Evolutionary conservation across 83 land plant species (phyloP).

Genomic region (Thuja plicata): DNA sequence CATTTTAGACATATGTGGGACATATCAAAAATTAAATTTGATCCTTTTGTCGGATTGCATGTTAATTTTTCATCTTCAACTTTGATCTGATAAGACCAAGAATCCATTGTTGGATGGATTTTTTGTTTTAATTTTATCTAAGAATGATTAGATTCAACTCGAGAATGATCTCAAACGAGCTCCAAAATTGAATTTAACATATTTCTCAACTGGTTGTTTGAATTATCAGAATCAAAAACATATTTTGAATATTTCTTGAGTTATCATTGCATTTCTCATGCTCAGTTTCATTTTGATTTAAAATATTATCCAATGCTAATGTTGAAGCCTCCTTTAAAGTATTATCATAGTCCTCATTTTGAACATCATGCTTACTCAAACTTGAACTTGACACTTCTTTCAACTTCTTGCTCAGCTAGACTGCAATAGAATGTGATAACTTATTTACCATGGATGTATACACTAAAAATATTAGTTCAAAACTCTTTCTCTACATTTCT

Average conservation of each 20-base stretch:
- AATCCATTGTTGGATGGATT: not conserved
- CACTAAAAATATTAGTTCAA: too few relatives aligned
- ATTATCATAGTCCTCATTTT: not conserved
- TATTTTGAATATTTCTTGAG: not conserved
- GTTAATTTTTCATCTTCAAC: not conserved
- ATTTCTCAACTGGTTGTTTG: not conserved
- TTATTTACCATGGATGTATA: too few relatives aligned
- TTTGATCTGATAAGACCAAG: not conserved
- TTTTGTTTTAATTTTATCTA: not conserved
- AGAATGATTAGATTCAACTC: not conserved
- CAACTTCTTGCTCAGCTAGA: not conserved
- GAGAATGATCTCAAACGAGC: not conserved
- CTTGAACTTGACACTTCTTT: slow-evolving; percentile 2
- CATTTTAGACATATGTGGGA: not conserved
- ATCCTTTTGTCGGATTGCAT: not conserved
- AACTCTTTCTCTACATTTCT: too few relatives aligned
- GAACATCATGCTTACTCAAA: not conserved
- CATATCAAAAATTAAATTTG: not conserved
- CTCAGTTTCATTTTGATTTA: not conserved
- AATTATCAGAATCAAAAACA: not conserved
- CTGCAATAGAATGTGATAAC: not conserved
- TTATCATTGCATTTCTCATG: not conserved
- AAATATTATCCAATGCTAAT: not conserved
- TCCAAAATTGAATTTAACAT: not conserved
- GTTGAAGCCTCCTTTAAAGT: not conserved